These are phyloP conservation scores for Bipolaris zeicola DNA, from an alignment of 2,329 filamentous ascomycete species.

Conservation along the genomic window DNA sequence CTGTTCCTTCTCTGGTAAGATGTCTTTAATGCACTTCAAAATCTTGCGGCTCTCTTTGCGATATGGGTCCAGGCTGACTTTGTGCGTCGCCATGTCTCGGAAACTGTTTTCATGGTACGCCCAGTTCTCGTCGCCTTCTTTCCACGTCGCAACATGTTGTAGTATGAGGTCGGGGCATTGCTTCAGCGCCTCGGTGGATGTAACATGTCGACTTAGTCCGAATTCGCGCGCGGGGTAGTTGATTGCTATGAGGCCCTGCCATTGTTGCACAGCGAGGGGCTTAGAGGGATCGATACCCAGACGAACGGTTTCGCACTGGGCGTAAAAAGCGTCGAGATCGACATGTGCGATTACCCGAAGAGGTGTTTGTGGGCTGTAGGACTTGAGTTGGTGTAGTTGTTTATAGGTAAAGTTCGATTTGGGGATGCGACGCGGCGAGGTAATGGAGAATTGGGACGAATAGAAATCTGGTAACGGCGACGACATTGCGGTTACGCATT, in stretches of 20 bases:
- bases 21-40: constrained; percentile 75
- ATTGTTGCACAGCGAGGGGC: constrained; percentile 93
- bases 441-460: constrained; percentile 54
- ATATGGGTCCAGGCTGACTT: constrained; percentile 94
- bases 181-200: constrained; percentile 80
- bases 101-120: constrained; percentile 83
- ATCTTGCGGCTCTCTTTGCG: constrained; percentile 84
- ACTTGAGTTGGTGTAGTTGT: constrained; percentile 76
- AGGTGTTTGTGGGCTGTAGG: constrained; percentile 73
- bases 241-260: constrained; percentile 91
- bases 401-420: constrained; percentile 83
- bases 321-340: constrained; percentile 96
- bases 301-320: constrained; percentile 91
- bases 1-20: constrained; percentile 68
- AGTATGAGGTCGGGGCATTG: constrained; percentile 81
- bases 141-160: constrained; percentile 95
- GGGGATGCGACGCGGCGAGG: constrained; percentile 41
- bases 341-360: constrained; percentile 88
- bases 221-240: constrained; percentile 89
- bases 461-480: constrained; percentile 55
- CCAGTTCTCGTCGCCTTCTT: constrained; percentile 90
- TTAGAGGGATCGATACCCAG: constrained; percentile 74
- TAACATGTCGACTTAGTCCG: constrained; percentile 80
- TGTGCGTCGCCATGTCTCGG: constrained; percentile 81
- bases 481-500: constrained; percentile 45